Evolutionary conservation across 257 asterid genomes (phyloP).

Genomic region (Salvia miltiorrhiza): DNA sequence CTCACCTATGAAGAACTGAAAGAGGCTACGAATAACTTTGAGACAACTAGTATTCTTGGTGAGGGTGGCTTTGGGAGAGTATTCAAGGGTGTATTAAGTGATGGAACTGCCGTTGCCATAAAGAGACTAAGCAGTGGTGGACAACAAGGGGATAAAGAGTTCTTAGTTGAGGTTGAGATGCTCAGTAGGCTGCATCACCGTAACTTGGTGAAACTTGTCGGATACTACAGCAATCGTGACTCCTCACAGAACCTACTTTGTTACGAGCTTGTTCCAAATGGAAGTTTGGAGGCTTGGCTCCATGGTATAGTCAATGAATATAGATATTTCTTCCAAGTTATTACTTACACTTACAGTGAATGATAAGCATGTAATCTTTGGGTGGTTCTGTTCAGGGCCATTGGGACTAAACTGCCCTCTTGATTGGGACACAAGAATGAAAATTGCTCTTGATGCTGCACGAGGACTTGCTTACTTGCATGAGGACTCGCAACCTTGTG

Average conservation of each 20-base stretch:
- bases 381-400: conserved; percentile 55
- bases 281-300: conserved; percentile 97
- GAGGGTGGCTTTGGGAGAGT: conserved; percentile 99
- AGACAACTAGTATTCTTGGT: conserved; percentile 65
- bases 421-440: conserved; percentile 94
- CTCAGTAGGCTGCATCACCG: conserved; percentile 98
- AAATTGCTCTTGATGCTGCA: conserved; percentile 97
- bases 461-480: conserved; percentile 97
- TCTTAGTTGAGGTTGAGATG: conserved; percentile 98
- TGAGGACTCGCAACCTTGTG: conserved; percentile 98
- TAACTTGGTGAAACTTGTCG: conserved; percentile 93
- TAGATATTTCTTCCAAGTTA: neutral
- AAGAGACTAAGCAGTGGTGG: conserved; percentile 74
- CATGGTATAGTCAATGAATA: conserved; percentile 55
- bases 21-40: conserved; percentile 90
- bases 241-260: conserved; percentile 65
- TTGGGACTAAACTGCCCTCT: conserved; percentile 87
- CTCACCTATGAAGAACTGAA: conserved; percentile 79
- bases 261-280: conserved; percentile 89
- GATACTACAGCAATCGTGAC: conserved; percentile 72
- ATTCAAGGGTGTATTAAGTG: conserved; percentile 79
- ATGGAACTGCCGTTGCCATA: conserved; percentile 79
- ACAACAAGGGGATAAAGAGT: conserved; percentile 93
- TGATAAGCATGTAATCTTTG: neutral
- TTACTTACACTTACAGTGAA: neutral